Conservation (phyloP, 2,329 filamentous ascomycete species). For the Lecanosticta acicola region DNA sequence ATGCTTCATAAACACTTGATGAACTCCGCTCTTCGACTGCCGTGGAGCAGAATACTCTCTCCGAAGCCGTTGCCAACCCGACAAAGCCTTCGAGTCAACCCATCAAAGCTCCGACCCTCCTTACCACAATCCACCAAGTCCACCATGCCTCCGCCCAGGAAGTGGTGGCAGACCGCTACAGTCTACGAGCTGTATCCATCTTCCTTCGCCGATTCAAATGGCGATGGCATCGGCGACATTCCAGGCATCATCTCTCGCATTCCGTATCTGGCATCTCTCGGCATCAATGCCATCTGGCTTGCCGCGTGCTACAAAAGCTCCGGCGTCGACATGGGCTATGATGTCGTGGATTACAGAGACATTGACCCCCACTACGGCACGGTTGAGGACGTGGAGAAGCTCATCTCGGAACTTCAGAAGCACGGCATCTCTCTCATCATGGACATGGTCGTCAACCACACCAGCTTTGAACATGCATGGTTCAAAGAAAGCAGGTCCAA, state of each 20-base stretch:
- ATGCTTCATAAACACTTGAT: no score
- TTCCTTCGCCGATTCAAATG: constrained; percentile 47
- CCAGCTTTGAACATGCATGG: constrained; percentile 48
- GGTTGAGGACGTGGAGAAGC: constrained; percentile 40
- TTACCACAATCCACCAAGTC: no score
- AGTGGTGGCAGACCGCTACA: constrained; percentile 41
- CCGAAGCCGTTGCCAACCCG: no score
- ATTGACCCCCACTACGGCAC: constrained; percentile 45
- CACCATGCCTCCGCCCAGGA: constrained; percentile 1
- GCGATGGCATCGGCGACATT: constrained; percentile 56
- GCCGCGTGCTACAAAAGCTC: constrained; percentile 51
- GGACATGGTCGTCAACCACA: constrained; percentile 36
- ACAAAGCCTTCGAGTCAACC: no score
- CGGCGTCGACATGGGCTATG: constrained; percentile 52
- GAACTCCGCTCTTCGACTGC: no score
- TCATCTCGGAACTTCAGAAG: constrained; percentile 40
- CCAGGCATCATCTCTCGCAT: constrained; percentile 59
- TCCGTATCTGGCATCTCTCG: constrained; percentile 57
- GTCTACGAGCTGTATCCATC: constrained; percentile 44
- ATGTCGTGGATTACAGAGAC: constrained; percentile 43
- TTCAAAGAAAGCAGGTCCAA: constrained; percentile 51
- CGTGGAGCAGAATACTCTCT: no score
- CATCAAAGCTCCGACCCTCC: no score
- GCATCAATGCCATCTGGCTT: constrained; percentile 61
- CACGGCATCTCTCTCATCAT: constrained; percentile 45